A percentile compares a stretch with the other conserved stretches of the same genome.
Conservation (phyloP, 345 rosid species). For the Linum tenue region DNA sequence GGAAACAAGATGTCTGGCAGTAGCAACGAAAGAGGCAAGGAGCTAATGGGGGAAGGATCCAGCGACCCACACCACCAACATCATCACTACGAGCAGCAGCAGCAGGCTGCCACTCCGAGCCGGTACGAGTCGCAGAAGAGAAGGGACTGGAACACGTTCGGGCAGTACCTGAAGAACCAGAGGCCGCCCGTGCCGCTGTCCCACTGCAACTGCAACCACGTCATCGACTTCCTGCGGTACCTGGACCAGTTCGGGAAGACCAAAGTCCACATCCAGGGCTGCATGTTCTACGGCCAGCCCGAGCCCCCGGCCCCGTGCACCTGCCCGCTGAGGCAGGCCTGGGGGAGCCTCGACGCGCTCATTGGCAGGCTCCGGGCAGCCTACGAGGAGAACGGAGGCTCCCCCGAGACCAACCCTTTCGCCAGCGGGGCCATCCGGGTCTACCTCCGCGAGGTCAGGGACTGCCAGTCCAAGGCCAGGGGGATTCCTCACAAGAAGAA, state of each 20-base stretch:
- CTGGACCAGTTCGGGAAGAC: no score
- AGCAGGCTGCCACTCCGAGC: no score
- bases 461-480: no score
- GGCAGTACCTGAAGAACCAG: constrained; percentile 3
- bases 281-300: constrained; percentile 4
- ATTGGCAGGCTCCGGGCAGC: constrained; percentile 4
- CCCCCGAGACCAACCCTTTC: constrained; percentile 1
- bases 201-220: constrained; percentile 1
- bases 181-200: not conserved
- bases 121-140: no score
- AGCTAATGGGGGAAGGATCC: no score
- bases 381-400: constrained; percentile 4
- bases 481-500: no score
- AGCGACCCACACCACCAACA: no score
- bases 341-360: not conserved
- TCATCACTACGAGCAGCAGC: no score
- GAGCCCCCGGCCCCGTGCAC: constrained; percentile 1
- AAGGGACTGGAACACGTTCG: no score
- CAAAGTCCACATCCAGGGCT: constrained; percentile 1
- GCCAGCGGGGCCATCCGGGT: not conserved
- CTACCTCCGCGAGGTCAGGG: not conserved
- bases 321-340: not conserved
- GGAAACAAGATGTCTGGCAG: no score
- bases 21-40: not conserved
- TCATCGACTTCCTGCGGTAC: not conserved